Evolutionary conservation across 371 early-diverging fungal genomes (phyloP).

Genomic region (Neoconidiobolus thromboides): DNA sequence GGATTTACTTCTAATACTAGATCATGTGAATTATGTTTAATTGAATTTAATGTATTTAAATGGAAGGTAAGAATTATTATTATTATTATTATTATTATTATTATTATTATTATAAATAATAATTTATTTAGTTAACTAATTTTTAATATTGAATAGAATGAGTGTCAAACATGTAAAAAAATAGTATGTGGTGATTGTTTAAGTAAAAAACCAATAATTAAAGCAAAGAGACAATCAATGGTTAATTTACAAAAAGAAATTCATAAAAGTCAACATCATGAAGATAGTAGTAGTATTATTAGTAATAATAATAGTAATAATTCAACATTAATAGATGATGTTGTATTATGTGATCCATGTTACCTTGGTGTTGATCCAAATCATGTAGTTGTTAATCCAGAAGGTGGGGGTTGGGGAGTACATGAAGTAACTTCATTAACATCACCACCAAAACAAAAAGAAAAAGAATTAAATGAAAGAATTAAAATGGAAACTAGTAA

Average conservation of each 20-base stretch:
- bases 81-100: too few species aligned
- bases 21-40: conserved; percentile 8
- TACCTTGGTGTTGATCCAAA: conserved; percentile 1
- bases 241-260: too few species aligned
- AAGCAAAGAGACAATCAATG: background rate
- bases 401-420: conserved; percentile 7
- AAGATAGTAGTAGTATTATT: too few species aligned
- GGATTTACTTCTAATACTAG: conserved; percentile 5
- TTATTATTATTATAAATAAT: too few species aligned
- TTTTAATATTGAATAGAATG: background rate
- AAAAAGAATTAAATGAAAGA: too few species aligned
- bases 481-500: too few species aligned
- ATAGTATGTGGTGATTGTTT: conserved; percentile 4
- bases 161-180: conserved; percentile 1
- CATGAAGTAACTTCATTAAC: background rate
- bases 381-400: background rate
- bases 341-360: conserved; percentile 3
- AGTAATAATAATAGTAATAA: background rate
- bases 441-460: background rate
- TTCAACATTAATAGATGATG: background rate
- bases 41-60: conserved; percentile 11
- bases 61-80: conserved; percentile 9
- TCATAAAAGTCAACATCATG: background rate
- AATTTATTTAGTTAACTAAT: too few species aligned
- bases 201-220: background rate